phyloP scores from a whole-genome alignment of 257 asterid species.

The Gentiana macrophylla region DNA sequence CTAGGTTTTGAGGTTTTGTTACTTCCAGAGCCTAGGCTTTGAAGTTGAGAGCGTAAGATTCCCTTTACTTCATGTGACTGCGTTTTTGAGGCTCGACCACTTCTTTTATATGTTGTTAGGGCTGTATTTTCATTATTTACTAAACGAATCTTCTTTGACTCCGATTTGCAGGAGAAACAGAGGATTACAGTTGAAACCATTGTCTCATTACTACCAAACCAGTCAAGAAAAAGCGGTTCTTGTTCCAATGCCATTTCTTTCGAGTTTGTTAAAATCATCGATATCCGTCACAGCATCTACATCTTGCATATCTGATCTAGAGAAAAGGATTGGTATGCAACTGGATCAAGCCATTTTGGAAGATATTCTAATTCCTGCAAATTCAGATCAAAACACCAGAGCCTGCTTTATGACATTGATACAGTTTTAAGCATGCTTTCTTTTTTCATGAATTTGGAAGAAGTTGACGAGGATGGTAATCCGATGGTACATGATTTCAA shows the following conservation, averaged over 20 bases:
- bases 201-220: constrained; percentile 34
- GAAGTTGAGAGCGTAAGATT: no score
- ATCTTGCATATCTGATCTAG: constrained; percentile 44
- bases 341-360: constrained; percentile 50
- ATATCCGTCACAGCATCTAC: constrained; percentile 42
- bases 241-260: constrained; percentile 43
- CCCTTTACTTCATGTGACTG: no score
- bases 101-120: no score
- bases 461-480: constrained; percentile 45
- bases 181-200: constrained; percentile 36
- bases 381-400: constrained; percentile 39
- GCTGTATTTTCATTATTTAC: no score
- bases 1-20: no score
- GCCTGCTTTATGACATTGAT: constrained; percentile 40
- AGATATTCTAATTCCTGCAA: constrained; percentile 48
- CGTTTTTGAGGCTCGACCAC: no score
- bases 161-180: constrained; percentile 24
- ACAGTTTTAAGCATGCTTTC: constrained; percentile 42
- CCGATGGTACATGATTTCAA: constrained; percentile 51
- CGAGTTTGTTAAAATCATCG: constrained; percentile 50
- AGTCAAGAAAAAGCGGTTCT: constrained; percentile 18
- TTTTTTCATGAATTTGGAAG: constrained; percentile 31
- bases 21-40: no score
- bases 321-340: constrained; percentile 42
- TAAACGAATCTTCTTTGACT: no score